Evolutionary conservation across 139 green algal species (phyloP).

Genomic region (Coccomyxa sp.): DNA sequence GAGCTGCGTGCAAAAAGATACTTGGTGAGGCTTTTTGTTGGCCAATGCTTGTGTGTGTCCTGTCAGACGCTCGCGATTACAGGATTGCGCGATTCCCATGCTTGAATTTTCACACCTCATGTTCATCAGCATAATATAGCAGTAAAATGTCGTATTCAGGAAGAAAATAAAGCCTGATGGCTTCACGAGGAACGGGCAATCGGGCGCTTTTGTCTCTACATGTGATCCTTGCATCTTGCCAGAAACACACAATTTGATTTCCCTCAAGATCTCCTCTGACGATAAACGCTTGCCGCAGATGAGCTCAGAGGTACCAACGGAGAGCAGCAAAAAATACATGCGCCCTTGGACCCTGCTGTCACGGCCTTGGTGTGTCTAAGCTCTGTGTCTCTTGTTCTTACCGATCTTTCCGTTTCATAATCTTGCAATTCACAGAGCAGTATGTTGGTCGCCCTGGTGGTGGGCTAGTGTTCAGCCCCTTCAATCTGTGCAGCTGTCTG

Average conservation of each 20-base stretch:
- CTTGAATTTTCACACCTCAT: background rate
- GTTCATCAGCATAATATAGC: background rate
- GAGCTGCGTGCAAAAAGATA: conserved; percentile 59
- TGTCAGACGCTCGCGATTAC: conserved; percentile 13
- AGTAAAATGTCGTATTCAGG: background rate
- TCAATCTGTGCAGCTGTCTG: background rate
- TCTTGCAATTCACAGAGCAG: too few relatives aligned
- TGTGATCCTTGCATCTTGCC: too few relatives aligned
- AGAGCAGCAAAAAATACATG: too few relatives aligned
- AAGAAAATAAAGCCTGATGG: conserved; percentile 14
- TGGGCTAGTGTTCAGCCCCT: too few relatives aligned
- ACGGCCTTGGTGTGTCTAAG: too few relatives aligned
- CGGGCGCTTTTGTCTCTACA: too few relatives aligned
- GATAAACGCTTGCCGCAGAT: conserved; percentile 12
- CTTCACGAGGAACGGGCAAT: background rate
- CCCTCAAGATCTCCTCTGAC: too few relatives aligned
- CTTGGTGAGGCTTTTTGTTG: conserved; percentile 34
- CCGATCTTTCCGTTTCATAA: too few relatives aligned
- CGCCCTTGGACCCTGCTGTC: too few relatives aligned
- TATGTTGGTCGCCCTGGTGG: too few relatives aligned
- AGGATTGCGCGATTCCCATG: background rate
- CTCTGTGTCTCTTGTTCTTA: too few relatives aligned
- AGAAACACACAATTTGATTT: too few relatives aligned
- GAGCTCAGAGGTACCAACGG: conserved; percentile 20
- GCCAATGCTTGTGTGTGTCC: background rate